Evolutionary conservation across 345 rosid species (phyloP).

Genomic region (Citrus glauca): DNA sequence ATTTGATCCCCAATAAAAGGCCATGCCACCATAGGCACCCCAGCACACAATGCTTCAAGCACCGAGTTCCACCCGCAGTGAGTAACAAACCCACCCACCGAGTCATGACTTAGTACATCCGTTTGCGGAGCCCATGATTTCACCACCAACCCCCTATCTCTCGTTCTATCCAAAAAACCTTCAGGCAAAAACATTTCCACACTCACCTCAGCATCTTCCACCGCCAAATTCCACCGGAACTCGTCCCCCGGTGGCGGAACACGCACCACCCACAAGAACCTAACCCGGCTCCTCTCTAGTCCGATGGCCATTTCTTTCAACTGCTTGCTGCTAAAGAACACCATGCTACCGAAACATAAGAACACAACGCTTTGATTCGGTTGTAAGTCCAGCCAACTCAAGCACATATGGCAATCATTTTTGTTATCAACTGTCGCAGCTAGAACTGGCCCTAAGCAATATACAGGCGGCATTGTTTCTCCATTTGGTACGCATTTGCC

Average conservation of each 20-base stretch:
- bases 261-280: conserved; percentile 48
- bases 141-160: conserved; percentile 15
- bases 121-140: conserved; percentile 37
- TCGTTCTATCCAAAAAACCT: conserved; percentile 36
- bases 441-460: conserved; percentile 33
- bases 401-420: conserved; percentile 7
- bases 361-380: conserved; percentile 32
- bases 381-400: conserved; percentile 38
- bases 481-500: conserved; percentile 24
- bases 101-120: conserved; percentile 21
- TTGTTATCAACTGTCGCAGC: background rate
- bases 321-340: conserved; percentile 21
- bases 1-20: conserved; percentile 41
- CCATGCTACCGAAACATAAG: conserved; percentile 41
- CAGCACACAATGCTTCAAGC: conserved; percentile 33
- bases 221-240: no score
- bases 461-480: conserved; percentile 25
- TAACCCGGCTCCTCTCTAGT: conserved; percentile 30
- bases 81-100: conserved; percentile 33
- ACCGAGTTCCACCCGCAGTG: conserved; percentile 41
- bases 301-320: conserved; percentile 39
- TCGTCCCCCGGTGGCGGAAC: conserved; percentile 15
- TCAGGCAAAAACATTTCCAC: conserved; percentile 23
- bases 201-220: no score
- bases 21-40: conserved; percentile 50